Base-by-base conservation (phyloP, 805 yeast species). In the Teunomyces tritomae region DNA sequence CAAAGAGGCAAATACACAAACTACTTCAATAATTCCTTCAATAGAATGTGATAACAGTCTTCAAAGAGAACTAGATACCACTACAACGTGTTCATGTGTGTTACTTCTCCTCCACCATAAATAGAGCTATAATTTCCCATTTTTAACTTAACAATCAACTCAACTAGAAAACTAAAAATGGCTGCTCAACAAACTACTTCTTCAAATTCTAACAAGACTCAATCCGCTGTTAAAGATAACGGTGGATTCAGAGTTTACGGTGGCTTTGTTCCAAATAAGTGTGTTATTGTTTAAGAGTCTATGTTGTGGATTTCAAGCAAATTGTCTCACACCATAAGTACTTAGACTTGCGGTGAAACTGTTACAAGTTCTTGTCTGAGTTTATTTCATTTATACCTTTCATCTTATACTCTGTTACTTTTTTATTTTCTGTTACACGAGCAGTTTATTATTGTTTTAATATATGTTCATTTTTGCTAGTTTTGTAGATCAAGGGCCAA, bases 181-280 rank as follows among this genome's bases (percentile, higher is more conserved):
- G 36, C 43, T n/a, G 37, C 39, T 37, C 32, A 28, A 37, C 27
- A 29, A 28, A 44, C 47, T 37, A 29, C 37, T 44, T 4, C 28
- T 24, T 30, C 39, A 10, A 11, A 36, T 24, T 39, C 47, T 29
- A 39, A 30, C 35, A 29, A 29, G 33, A 28, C 35, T 29, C 39
- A 44, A 44, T 28, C 47, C 13, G 47, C 47, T 37, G 13, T 14
- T 32, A 44, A 44, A 37, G 43, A 44, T 37, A 29, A 39, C 13
- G 32, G 42, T 27, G 43, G 43, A 24, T 6, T 17, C 14, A 14
- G 16, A 13, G 27, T 10, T 32, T 30, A 16, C 24, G 28, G 29
- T 26, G 28, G 43, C 11, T 30, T n/a, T 4, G 20, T 44, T 26
- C 35, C 42, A 13, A 26, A 17, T 11, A 11, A n/a, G 32, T 44